Evolutionary conservation across 352 stramenopile species (phyloP), one percentile per base, ranked within the genome.

Genomic region (Plasmopara viticola): DNA sequence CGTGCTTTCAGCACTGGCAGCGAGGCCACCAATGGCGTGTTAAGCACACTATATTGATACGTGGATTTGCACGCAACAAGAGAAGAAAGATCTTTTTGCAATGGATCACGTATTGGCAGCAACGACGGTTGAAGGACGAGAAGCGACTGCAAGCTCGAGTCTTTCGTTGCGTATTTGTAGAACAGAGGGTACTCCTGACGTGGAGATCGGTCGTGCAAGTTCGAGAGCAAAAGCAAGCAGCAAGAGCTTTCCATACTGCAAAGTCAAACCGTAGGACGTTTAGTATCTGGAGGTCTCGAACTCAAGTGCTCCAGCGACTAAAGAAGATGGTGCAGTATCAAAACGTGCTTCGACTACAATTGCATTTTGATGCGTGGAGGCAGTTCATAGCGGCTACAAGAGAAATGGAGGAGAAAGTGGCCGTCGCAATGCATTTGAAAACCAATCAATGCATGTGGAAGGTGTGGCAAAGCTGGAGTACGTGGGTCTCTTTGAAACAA

Each of bases 361-460:
- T n/a, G 7, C 71, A 85, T 38, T 82, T 85, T 45, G 42, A 50
- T 4, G 58, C 64, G 4, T 87, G 76, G 76, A 78, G 73, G 41
- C 63, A 61, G 6, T 66, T 62, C 14, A 37, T 57, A 3, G 37
- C 15, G 9, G n/a, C 50, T 9, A 67, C 62, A 17, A 71, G 62
- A 37, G 37, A 72, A 10, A 53, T 66, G 30, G 42, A 70, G 9
- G 43, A 52, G 30, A 68, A 54, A 28, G 30, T 83, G 9, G 40
- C 54, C 17, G 35, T 37, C 4, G 66, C 65, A 1, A 71, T 53
- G 8, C 51, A 20, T 14, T 80, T 78, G 34, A 70, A 72, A 43
- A 49, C 62, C 8, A 45, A 42, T 0, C 58, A 66, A 10, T 40
- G 58, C 4, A 54, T 60, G 2, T 2, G 47, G 6, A 68, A 70